Evolutionary conservation across 2,329 filamentous ascomycete genomes (phyloP).

Genomic region (Venturia effusa): DNA sequence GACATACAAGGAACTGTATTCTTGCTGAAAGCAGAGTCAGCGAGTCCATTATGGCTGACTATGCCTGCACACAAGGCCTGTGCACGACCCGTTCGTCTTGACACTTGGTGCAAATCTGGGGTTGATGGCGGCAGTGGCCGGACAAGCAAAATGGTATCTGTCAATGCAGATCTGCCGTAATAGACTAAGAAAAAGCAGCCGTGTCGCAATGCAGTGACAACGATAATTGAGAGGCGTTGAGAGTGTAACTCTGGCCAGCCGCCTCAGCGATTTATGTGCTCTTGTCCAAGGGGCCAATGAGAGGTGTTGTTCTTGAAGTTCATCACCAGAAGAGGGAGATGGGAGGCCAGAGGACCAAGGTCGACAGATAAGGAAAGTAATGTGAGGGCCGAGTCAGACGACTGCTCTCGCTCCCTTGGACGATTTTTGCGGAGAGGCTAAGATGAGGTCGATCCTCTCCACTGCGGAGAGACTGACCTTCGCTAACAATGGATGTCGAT

Average conservation of each 20-base stretch:
- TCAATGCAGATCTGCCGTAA: background rate
- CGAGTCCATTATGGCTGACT: background rate
- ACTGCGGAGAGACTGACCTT: background rate
- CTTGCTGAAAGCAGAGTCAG: background rate
- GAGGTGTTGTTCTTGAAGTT: slow-evolving; percentile 31
- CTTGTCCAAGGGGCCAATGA: slow-evolving; percentile 35
- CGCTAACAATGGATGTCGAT: background rate
- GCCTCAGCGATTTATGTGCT: slow-evolving; percentile 30
- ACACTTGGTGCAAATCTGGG: background rate
- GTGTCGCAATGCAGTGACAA: slow-evolving; percentile 14
- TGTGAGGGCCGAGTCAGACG: background rate
- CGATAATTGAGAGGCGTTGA: background rate
- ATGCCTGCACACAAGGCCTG: background rate
- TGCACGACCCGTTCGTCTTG: background rate
- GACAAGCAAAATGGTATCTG: background rate
- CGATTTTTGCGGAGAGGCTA: background rate
- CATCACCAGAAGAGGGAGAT: slow-evolving; percentile 18
- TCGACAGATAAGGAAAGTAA: background rate
- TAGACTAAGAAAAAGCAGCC: slow-evolving; percentile 19
- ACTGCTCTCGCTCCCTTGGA: background rate
- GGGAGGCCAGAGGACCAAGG: background rate
- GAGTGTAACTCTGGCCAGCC: background rate
- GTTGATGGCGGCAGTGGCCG: background rate
- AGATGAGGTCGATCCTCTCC: background rate
- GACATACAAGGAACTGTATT: slow-evolving; percentile 3